These are phyloP conservation scores for Stephania japonica DNA, from an alignment of 164 flowering plant species.

Conservation along the genomic window DNA sequence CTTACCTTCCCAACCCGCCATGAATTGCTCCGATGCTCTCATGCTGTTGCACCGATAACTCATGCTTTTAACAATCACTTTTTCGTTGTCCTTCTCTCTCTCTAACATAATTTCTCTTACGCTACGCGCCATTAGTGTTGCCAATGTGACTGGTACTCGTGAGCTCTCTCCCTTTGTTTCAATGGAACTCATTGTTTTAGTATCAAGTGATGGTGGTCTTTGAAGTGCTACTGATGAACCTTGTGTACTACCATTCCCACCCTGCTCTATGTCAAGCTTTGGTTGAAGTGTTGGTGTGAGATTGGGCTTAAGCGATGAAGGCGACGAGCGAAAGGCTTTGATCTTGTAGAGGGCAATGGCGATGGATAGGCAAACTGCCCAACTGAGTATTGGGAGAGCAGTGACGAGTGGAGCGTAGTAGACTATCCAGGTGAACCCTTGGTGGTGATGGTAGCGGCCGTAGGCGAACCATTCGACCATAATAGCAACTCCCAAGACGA, in stretches of 20 bases:
- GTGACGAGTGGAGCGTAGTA: not conserved
- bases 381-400: not conserved
- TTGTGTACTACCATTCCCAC: not conserved
- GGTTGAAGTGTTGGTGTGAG: not conserved
- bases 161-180: not conserved
- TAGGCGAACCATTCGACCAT: conserved; percentile 1
- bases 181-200: not conserved
- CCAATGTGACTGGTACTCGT: not conserved
- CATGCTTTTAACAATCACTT: not conserved
- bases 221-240: not conserved
- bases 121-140: not conserved
- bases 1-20: not conserved
- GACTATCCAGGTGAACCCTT: not conserved
- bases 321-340: not conserved
- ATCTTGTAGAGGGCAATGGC: not conserved
- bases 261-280: not conserved
- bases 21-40: not conserved
- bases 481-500: not conserved
- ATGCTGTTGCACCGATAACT: not conserved
- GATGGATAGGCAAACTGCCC: not conserved
- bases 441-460: conserved; percentile 4
- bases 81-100: not conserved
- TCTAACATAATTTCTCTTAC: not conserved
- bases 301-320: not conserved
- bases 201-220: not conserved